Evolutionary conservation across 164 flowering plant genomes (phyloP).

Genomic region (Vitis cinerea): DNA sequence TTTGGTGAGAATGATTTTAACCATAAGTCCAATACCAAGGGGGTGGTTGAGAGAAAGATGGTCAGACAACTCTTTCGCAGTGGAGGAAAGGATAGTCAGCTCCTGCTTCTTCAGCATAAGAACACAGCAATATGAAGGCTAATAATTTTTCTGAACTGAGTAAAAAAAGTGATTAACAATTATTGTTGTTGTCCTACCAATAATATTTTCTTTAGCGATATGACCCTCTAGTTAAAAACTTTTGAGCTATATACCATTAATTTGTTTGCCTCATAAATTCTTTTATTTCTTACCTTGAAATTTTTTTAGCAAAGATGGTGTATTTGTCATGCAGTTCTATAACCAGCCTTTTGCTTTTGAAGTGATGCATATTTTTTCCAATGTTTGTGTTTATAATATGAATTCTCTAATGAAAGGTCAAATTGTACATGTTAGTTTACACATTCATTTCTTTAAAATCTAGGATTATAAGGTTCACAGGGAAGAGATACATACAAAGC

Average conservation of each 20-base stretch:
- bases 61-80: too few relatives aligned
- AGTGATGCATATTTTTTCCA: not conserved
- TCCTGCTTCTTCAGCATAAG: too few relatives aligned
- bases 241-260: not conserved
- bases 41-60: too few relatives aligned
- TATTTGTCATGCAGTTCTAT: not conserved
- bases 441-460: not conserved
- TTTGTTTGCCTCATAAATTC: not conserved
- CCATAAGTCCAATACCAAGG: too few relatives aligned
- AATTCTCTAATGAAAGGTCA: not conserved
- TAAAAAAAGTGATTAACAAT: too few relatives aligned
- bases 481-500: slow-evolving; percentile 93
- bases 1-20: too few relatives aligned
- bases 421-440: not conserved
- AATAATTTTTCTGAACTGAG: too few relatives aligned
- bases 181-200: too few relatives aligned
- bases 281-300: not conserved
- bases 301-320: not conserved
- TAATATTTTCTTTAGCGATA: too few relatives aligned
- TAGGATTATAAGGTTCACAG: slow-evolving; percentile 92
- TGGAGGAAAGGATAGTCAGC: too few relatives aligned
- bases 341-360: not conserved
- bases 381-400: not conserved
- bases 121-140: too few relatives aligned
- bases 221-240: too few relatives aligned